Evolutionary conservation across 225 moss, liverwort and hornwort species (phyloP), one percentile per base, ranked within the genome.

Genomic region (Anthoceros angustus): DNA sequence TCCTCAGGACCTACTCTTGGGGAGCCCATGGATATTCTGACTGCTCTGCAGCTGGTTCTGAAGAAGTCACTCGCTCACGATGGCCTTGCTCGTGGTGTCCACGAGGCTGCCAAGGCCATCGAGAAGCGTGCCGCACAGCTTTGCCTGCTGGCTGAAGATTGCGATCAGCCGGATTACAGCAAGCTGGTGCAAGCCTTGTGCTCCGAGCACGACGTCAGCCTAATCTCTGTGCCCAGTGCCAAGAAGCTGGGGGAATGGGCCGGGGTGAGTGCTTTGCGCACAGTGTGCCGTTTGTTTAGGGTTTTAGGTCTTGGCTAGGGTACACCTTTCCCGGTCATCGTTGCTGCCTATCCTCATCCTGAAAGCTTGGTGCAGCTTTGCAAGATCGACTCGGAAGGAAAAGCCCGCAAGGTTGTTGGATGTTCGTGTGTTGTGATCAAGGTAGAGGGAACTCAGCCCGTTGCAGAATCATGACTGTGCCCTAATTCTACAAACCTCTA

Each of bases 1-100:
- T 69, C 69, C 5, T 63, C 63, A 3, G 72, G 74, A 49, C 77
- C 80, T 45, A 77, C 77, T 10, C 66, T 81, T 2, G 80, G 80
- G 62, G 80, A 81, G 73, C 80, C 80, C 5, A 81, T 81, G 80
- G 80, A 81, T 63, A 77, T 81, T 45, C 72, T 81, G 75, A 81
- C 80, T 2, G 80, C 77, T 15, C 75, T 81, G 12, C 80, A 81
- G 64, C 80, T 81, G 8, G 80, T 81, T 40, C 38, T 81, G 70
- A 77, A 77, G 73, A 81, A 81, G 64, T 81, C 80, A 8, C 71
- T 77, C 12, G 80, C 80, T 39, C 80, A 81, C 25, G 80, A 81
- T 62, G 80, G 80, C 2, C 77, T 81, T 0, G 80, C 80, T 12
- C 72, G 80, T 24, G 80, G 80, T 26, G 74, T 81, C 7, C 80